Evolutionary conservation across 352 stramenopile genomes (phyloP), one percentile per base, ranked within the genome.

Genomic region (Globisporangium carolinianum): DNA sequence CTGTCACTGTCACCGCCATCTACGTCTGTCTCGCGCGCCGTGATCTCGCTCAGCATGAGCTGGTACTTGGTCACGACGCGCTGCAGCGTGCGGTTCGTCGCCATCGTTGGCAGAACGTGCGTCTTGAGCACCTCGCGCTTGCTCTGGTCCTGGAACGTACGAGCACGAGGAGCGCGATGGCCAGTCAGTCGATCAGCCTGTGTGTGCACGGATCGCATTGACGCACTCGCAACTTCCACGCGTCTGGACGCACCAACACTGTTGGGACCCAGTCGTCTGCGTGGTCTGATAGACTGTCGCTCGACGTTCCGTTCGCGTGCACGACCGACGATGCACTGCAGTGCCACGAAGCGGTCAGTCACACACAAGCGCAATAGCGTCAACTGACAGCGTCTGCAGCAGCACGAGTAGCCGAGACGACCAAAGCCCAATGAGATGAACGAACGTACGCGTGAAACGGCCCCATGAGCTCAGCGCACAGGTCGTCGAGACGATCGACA

Each of bases 1-100:
- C 24, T 32, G 8, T 12, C 57, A 17, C 41, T 47, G 49, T 51
- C 51, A 41, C 49, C 52, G 6, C 57, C 47, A 8, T 49, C 32
- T 2, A 45, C 37, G 12, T 72, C 64, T 37, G 67, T 69, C 43
- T 87, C 73, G 37, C 71, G 71, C 0, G 63, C 52, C 8, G 77
- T 71, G 42, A 88, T 89, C 50, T 94, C 83, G 50, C 76, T 80
- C 46, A 93, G 61, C 77, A 92, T 89, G 17, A 91, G 66, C 60
- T 92, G 77, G 57, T 87, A 95, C 64, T 93, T 92, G 38, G 76
- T 76, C 43, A 91, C 83, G 11, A 95, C 73, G 18, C 83, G 86
- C 65, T 95, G 86, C 12, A 95, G 71, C 51, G 80, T 73, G 39
- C 83, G 83, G 58, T 95, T 93, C 9, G 74, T 68, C 32, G 83